phyloP scores from a whole-genome alignment of 352 stramenopile genomes.

The Globisporangium carolinianum region DNA sequence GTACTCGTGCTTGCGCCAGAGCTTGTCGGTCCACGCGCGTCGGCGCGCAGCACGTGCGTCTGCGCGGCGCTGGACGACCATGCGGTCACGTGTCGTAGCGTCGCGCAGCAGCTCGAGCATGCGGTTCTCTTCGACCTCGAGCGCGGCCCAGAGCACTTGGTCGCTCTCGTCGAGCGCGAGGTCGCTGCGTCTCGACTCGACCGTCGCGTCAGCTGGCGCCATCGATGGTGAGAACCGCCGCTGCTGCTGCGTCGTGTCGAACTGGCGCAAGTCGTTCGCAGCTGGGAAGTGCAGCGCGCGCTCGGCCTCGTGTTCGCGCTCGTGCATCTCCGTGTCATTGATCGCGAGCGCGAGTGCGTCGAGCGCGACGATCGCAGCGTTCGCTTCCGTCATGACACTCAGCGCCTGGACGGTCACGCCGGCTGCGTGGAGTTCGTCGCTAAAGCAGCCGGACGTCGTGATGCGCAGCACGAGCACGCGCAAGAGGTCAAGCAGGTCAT shows the following conservation, averaged over 20 bases:
- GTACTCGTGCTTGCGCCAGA: conserved; percentile 64
- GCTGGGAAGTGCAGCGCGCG: conserved; percentile 62
- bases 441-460: conserved; percentile 67
- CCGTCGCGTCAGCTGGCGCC: not conserved
- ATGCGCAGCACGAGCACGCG: conserved; percentile 57
- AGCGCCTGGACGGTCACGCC: conserved; percentile 50
- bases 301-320: conserved; percentile 60
- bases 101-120: conserved; percentile 60
- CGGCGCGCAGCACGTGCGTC: conserved; percentile 17
- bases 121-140: conserved; percentile 79
- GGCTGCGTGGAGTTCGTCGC: conserved; percentile 47
- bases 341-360: conserved; percentile 49
- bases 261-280: conserved; percentile 40
- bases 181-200: not conserved
- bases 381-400: conserved; percentile 43
- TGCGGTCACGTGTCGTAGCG: conserved; percentile 27
- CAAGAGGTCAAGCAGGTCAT: conserved; percentile 29
- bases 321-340: conserved; percentile 69
- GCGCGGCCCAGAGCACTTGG: conserved; percentile 55
- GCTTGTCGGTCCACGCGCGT: conserved; percentile 38
- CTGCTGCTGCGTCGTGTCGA: not conserved
- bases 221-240: not conserved
- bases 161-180: conserved; percentile 30
- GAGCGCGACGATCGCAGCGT: conserved; percentile 48
- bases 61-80: conserved; percentile 19